These are phyloP conservation scores for Sporisorium sorghi DNA, from an alignment of 1,284 basidiomycete species.

Conservation along the genomic window DNA sequence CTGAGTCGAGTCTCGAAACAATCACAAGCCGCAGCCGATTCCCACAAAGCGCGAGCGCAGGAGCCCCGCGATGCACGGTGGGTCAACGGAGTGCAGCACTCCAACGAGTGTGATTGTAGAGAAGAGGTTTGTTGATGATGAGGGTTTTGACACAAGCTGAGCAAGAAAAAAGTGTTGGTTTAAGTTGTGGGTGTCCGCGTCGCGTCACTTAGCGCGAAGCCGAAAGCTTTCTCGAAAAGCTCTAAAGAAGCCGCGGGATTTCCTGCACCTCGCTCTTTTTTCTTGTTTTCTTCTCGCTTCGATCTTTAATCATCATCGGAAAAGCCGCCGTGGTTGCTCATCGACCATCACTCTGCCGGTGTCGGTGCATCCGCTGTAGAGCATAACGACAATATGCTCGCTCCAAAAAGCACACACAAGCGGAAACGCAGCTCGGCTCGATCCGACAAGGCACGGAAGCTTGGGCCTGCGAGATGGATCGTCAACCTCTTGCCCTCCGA, in stretches of 20 bases:
- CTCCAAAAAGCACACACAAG: constrained; percentile 64
- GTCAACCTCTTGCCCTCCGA: constrained; percentile 27
- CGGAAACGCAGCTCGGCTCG: constrained; percentile 62
- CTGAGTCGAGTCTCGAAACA: neutral
- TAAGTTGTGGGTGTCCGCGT: constrained; percentile 14
- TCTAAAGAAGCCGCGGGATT: too few relatives aligned
- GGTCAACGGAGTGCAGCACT: neutral
- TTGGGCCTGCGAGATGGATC: constrained; percentile 38
- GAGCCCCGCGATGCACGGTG: neutral
- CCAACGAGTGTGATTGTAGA: neutral
- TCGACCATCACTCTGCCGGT: neutral
- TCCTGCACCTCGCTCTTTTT: too few relatives aligned
- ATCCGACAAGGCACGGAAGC: constrained; percentile 53
- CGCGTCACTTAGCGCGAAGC: constrained; percentile 17
- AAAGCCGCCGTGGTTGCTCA: neutral
- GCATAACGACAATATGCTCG: constrained; percentile 19
- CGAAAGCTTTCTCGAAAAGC: constrained; percentile 3
- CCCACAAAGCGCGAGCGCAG: neutral
- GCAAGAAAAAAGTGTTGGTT: constrained; percentile 25
- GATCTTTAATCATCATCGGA: neutral
- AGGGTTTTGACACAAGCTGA: constrained; percentile 29
- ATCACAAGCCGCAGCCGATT: too few relatives aligned
- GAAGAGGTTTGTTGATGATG: constrained; percentile 15
- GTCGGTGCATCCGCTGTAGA: neutral
- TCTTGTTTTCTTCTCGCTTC: constrained; percentile 4